A percentile compares a stretch with the other conserved stretches of the same genome.
phyloP scores from a whole-genome alignment of 495 filamentous ascomycete species.

The Letharia lupina region DNA sequence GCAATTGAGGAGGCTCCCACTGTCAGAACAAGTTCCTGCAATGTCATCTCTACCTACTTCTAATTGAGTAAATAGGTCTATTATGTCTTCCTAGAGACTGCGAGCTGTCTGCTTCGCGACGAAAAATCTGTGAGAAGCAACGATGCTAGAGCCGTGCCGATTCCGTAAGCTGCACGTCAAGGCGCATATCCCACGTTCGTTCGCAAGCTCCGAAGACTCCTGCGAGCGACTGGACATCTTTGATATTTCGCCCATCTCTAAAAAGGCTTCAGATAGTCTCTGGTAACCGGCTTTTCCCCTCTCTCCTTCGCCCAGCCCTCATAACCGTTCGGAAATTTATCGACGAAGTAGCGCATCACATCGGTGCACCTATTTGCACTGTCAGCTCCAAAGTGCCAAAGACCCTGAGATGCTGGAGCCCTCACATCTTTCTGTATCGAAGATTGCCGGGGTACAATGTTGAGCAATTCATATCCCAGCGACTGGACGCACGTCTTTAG shows the following conservation, averaged over 20 bases:
- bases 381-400: not conserved
- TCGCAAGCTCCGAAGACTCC: not conserved
- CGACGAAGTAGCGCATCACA: constrained; percentile 18
- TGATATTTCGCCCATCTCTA: not conserved
- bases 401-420: not conserved
- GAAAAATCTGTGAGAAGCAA: too few relatives aligned
- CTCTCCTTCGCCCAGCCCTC: constrained; percentile 22
- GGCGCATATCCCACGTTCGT: not conserved
- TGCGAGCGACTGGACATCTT: not conserved
- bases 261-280: not conserved
- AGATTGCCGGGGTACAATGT: constrained; percentile 22
- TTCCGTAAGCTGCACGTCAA: not conserved
- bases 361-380: constrained; percentile 9
- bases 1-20: too few relatives aligned
- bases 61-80: too few relatives aligned
- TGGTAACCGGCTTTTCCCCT: constrained; percentile 3
- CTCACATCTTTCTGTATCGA: constrained; percentile 22
- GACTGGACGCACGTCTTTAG: constrained; percentile 4
- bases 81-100: too few relatives aligned
- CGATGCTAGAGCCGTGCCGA: not conserved
- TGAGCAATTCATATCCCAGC: constrained; percentile 18
- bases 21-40: too few relatives aligned
- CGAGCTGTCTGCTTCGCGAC: too few relatives aligned
- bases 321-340: constrained; percentile 21
- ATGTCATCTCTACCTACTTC: too few relatives aligned